phyloP scores from a whole-genome alignment of 495 filamentous ascomycete genomes.

The Annulohypoxylon moriforme region DNA sequence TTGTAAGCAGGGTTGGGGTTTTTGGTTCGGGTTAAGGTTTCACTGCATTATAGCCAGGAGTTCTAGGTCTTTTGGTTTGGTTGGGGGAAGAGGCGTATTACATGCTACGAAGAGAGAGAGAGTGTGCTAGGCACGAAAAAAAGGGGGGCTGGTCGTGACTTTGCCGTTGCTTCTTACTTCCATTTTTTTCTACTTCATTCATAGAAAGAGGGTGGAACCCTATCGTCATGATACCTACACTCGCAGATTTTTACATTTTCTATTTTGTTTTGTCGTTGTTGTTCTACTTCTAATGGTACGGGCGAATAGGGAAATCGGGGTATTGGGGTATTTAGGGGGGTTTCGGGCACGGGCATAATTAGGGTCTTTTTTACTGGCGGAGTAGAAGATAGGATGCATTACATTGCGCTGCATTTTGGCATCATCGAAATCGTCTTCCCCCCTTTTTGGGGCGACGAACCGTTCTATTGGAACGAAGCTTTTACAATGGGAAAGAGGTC shows the following conservation, averaged over 20 bases:
- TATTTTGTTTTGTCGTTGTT: neutral
- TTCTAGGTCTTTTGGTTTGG: conserved; percentile 18
- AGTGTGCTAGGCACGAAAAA: conserved; percentile 33
- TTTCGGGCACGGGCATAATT: conserved; percentile 22
- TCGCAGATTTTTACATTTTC: conserved; percentile 13
- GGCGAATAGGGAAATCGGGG: conserved; percentile 5
- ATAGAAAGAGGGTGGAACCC: conserved; percentile 32
- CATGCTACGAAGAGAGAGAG: conserved; percentile 25
- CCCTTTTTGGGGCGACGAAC: neutral
- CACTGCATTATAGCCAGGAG: conserved; percentile 42
- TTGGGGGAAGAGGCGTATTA: conserved; percentile 22
- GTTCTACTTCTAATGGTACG: conserved; percentile 16
- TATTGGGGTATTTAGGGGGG: conserved; percentile 2
- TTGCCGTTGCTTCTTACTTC: conserved; percentile 6
- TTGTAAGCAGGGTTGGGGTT: conserved; percentile 9
- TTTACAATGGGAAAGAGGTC: neutral
- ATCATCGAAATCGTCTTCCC: neutral
- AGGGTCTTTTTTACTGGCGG: conserved; percentile 8
- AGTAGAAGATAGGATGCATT: conserved; percentile 11
- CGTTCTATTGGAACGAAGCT: neutral
- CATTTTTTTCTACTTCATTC: conserved; percentile 1
- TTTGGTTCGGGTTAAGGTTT: conserved; percentile 10
- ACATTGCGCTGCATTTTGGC: conserved; percentile 28
- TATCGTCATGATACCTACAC: conserved; percentile 34
- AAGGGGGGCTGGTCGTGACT: conserved; percentile 16